Evolutionary conservation across 345 rosid species (phyloP), one percentile per base, ranked within the genome.

Genomic region (Microcos paniculata): DNA sequence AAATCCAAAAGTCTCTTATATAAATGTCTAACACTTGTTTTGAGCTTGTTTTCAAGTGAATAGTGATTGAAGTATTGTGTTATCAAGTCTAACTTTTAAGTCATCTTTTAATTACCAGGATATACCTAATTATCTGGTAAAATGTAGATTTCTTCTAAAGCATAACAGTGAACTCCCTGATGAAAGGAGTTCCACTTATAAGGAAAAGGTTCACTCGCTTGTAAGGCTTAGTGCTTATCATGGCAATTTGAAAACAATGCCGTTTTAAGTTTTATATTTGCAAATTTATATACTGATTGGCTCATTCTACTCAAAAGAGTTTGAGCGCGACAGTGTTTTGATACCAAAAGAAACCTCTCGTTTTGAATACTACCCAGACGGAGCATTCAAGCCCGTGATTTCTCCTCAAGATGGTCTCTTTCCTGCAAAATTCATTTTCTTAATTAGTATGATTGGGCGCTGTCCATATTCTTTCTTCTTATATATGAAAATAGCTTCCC

Each of bases 321-420:
- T 86, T 33, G 82, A 91, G 79, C 69, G 87, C 1, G 99, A 96
- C 77, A 88, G 66, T 0, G 89, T 91, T 75, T 78, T 93, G 86
- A 78, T 92, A 82, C 99, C 99, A 5, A 92, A 80, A 87, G 97
- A 96, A 83, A 96, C 96, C n/a, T 76, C 98, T 65, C 93, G 98
- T 98, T 93, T 93, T 10, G 98, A 98, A 76, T 93, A 89, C 81
- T 96, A 89, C 65, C 87, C 89, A 4, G 90, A 96, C 76, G 97
- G 94, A 18, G 91, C 85, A 38, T 93, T 87, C 74, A 68, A 77
- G 62, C 85, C 94, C 35, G 80, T 93, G 73, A 9, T 84, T 72
- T 78, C 84, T 53, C 82, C 85, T 62, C 81, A 88, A 81, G 53
- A 89, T 91, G 98, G 53, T 51, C 52, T 76, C 30, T n/a, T 23